Evolutionary conservation across 306 rosid species (phyloP).

Genomic region (Leucaena leucocephala): DNA sequence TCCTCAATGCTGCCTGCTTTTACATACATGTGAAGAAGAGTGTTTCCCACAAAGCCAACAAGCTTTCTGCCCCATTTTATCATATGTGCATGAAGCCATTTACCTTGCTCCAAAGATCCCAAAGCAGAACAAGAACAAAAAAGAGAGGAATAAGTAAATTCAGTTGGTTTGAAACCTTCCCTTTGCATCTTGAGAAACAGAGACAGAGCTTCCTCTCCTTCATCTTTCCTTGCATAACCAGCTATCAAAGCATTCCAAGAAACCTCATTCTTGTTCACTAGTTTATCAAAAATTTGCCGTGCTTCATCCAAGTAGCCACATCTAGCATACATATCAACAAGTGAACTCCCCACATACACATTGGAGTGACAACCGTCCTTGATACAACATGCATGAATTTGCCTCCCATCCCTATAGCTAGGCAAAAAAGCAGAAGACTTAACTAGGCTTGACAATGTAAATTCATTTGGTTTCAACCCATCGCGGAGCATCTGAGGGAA

Average conservation of each 20-base stretch:
- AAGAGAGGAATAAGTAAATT: constrained; percentile 51
- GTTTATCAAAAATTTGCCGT: constrained; percentile 38
- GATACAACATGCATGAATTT: constrained; percentile 47
- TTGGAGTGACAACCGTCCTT: constrained; percentile 43
- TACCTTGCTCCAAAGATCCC: constrained; percentile 57
- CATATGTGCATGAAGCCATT: constrained; percentile 53
- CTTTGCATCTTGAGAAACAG: constrained; percentile 51
- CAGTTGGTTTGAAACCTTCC: constrained; percentile 45
- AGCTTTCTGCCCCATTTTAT: constrained; percentile 46
- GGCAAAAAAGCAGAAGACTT: constrained; percentile 41
- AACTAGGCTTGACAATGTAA: constrained; percentile 47
- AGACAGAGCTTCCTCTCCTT: constrained; percentile 47
- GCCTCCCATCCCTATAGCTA: constrained; percentile 45
- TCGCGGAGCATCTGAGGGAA: constrained; percentile 40
- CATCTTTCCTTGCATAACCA: constrained; percentile 48
- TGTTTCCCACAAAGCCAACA: constrained; percentile 52
- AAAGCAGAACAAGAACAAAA: constrained; percentile 39
- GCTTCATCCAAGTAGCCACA: constrained; percentile 52
- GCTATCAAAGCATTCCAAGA: constrained; percentile 58
- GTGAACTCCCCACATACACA: constrained; percentile 58
- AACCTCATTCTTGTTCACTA: constrained; percentile 50
- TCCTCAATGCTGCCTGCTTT: constrained; percentile 54
- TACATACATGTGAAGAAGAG: constrained; percentile 61
- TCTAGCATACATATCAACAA: constrained; percentile 60
- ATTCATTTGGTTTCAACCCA: constrained; percentile 47